Evolutionary conservation across 225 moss, liverwort and hornwort genomes (phyloP).

Genomic region (Lunularia cruciata): DNA sequence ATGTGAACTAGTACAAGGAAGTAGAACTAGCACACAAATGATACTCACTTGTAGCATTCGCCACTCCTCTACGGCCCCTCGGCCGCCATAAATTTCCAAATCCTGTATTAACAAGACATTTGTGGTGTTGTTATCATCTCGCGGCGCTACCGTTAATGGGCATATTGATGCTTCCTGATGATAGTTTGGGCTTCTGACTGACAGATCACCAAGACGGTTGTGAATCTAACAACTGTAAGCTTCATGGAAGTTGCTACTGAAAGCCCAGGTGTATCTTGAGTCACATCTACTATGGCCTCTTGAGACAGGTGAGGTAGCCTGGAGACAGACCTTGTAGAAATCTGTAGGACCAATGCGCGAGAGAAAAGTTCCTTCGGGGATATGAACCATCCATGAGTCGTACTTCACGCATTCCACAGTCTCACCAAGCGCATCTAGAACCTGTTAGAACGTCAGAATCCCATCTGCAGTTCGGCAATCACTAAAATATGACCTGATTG

Average conservation of each 20-base stretch:
- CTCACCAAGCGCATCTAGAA: conserved; percentile 83
- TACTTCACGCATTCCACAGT: conserved; percentile 69
- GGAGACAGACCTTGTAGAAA: conserved; percentile 66
- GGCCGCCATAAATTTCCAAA: conserved; percentile 64
- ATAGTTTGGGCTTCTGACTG: not conserved
- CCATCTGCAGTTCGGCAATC: not conserved
- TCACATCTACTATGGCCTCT: too few relatives aligned
- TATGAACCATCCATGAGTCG: conserved; percentile 92
- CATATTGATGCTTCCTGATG: too few relatives aligned
- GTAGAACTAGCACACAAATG: too few relatives aligned
- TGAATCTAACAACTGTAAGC: too few relatives aligned
- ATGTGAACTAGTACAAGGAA: too few relatives aligned
- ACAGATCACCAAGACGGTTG: not conserved
- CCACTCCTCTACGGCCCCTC: conserved; percentile 84
- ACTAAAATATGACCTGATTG: not conserved
- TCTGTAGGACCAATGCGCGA: conserved; percentile 77
- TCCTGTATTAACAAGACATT: conserved; percentile 47
- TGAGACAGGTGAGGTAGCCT: too few relatives aligned
- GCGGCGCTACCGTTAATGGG: too few relatives aligned
- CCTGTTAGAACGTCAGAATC: conserved; percentile 36
- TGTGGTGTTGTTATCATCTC: not conserved
- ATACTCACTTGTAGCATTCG: conserved; percentile 72
- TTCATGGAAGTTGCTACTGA: too few relatives aligned
- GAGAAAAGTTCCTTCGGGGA: conserved; percentile 81
- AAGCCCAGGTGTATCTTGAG: too few relatives aligned